Evolutionary conservation across 2,329 filamentous ascomycete genomes (phyloP).

Genomic region (Neurospora sp.): DNA sequence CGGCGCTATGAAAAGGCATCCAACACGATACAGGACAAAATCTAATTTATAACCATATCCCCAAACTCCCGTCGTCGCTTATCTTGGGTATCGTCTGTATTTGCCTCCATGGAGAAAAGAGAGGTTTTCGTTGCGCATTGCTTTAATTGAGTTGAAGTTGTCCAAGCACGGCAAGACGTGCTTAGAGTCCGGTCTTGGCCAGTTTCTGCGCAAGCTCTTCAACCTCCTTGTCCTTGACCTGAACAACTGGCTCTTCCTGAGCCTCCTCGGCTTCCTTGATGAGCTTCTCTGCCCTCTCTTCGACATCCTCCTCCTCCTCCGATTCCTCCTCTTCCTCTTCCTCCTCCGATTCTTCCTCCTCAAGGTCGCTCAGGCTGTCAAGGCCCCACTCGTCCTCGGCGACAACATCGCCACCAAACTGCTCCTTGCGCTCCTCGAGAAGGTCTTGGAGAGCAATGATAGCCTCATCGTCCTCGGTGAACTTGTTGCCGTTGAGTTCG

Average conservation of each 20-base stretch:
- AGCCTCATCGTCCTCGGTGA: conserved; percentile 71
- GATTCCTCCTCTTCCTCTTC: conserved; percentile 57
- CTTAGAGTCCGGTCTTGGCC: conserved; percentile 54
- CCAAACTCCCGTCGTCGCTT: conserved; percentile 10
- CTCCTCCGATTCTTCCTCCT: conserved; percentile 61
- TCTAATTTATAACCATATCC: conserved; percentile 7
- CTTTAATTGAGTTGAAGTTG: not conserved
- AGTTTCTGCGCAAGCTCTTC: conserved; percentile 70
- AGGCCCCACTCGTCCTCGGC: conserved; percentile 77
- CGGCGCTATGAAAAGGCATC: conserved; percentile 1
- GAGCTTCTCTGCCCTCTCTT: conserved; percentile 51
- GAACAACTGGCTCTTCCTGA: conserved; percentile 62
- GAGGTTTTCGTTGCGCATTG: conserved; percentile 2
- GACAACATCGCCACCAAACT: conserved; percentile 52
- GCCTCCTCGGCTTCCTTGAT: conserved; percentile 62
- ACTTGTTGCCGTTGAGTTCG: conserved; percentile 94
- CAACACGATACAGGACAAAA: conserved; percentile 3
- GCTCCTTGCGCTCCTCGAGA: conserved; percentile 69
- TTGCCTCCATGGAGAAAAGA: conserved; percentile 1
- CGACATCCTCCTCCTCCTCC: conserved; percentile 51
- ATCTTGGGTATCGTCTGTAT: conserved; percentile 17
- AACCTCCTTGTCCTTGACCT: conserved; percentile 65
- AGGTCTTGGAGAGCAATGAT: conserved; percentile 60
- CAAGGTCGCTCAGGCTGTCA: conserved; percentile 78
- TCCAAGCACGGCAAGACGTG: not conserved